These are phyloP conservation scores for Cucurbita moschata DNA, from an alignment of 306 rosid genomes.

Conservation along the genomic window DNA sequence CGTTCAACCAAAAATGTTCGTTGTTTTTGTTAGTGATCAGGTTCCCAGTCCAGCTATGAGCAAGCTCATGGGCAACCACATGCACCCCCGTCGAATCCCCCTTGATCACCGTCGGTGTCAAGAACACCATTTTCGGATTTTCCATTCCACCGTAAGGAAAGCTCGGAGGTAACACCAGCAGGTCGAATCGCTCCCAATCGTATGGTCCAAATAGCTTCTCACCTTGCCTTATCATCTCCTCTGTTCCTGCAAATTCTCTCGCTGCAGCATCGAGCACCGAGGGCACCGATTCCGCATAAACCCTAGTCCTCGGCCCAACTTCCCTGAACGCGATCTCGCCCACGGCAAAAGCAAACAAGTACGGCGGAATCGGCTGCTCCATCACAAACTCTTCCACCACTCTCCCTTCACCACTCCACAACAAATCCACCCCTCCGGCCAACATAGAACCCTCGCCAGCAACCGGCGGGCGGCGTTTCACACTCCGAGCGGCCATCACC, in stretches of 20 bases:
- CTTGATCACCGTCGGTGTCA: slow-evolving; percentile 83
- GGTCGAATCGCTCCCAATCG: slow-evolving; percentile 83
- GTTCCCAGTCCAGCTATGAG: slow-evolving; percentile 97
- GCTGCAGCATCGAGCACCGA: slow-evolving; percentile 52
- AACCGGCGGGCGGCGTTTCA: slow-evolving; percentile 28
- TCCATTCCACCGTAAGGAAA: slow-evolving; percentile 94
- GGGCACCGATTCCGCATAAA: slow-evolving; percentile 53
- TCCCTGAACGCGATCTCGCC: slow-evolving; percentile 64
- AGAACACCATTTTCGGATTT: slow-evolving; percentile 88
- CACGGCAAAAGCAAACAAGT: slow-evolving; percentile 73
- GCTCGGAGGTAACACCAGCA: slow-evolving; percentile 83
- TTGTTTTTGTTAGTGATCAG: slow-evolving; percentile 80
- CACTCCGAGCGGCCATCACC: slow-evolving; percentile 62
- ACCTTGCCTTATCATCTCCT: slow-evolving; percentile 71
- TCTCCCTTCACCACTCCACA: slow-evolving; percentile 50
- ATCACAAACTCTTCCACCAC: slow-evolving; percentile 79
- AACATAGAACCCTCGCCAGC: slow-evolving; percentile 26
- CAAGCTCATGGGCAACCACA: slow-evolving; percentile 90
- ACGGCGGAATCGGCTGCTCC: slow-evolving; percentile 87
- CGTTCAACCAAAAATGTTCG: slow-evolving; percentile 93
- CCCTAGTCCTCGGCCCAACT: slow-evolving; percentile 85
- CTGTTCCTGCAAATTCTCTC: slow-evolving; percentile 59
- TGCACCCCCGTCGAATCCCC: slow-evolving; percentile 82
- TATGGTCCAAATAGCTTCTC: slow-evolving; percentile 65
- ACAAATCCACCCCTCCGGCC: slow-evolving; percentile 15